Percentiles rank a stretch among this genome's conserved stretches.
These are phyloP conservation scores for Anisodus tanguticus DNA, from an alignment of 257 asterid genomes.

Conservation along the genomic window DNA sequence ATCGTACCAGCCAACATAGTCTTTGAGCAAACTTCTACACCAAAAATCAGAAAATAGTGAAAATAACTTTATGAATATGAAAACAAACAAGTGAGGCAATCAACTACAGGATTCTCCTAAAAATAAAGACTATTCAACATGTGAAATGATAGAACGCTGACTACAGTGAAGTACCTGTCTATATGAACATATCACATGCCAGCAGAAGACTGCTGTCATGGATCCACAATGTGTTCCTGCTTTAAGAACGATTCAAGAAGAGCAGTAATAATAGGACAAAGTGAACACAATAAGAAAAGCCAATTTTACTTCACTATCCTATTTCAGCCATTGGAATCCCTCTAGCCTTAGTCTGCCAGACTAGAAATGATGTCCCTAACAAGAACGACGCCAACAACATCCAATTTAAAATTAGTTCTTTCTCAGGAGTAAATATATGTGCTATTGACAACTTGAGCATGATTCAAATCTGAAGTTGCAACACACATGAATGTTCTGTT, in stretches of 20 bases:
- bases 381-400: not conserved
- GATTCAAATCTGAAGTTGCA: not conserved
- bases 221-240: not conserved
- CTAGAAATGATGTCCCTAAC: not conserved
- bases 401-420: not conserved
- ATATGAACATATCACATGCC: not conserved
- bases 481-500: not conserved
- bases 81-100: not conserved
- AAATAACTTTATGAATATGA: not conserved
- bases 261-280: not conserved
- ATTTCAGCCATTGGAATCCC: constrained; percentile 14
- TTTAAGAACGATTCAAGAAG: not conserved
- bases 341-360: not conserved
- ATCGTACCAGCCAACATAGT: not conserved
- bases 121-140: not conserved
- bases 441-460: constrained; percentile 4
- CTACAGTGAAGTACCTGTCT: not conserved
- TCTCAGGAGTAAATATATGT: not conserved
- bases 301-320: not conserved
- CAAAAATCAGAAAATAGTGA: not conserved
- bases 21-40: not conserved
- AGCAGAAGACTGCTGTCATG: not conserved
- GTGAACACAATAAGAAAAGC: not conserved
- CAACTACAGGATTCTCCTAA: constrained; percentile 11
- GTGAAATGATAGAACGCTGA: not conserved